A percentile compares a stretch with the other conserved stretches of the same genome.
phyloP scores from a whole-genome alignment of 2,329 filamentous ascomycete species.

The Fusarium proliferatum region DNA sequence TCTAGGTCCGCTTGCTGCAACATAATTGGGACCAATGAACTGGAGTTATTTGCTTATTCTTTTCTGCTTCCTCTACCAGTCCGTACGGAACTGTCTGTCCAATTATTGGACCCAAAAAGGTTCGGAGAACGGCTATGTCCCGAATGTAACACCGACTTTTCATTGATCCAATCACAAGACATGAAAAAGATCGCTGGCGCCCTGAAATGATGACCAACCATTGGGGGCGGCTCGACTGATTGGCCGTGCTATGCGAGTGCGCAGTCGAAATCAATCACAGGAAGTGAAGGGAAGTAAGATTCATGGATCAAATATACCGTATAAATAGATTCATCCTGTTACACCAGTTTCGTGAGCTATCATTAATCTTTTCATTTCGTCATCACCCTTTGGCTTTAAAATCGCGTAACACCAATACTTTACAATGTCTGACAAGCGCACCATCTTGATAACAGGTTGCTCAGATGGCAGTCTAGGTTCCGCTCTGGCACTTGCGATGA shows the following conservation, averaged over 20 bases:
- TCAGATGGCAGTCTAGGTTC: conserved; percentile 49
- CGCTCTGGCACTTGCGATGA: conserved; percentile 46
- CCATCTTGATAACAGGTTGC: conserved; percentile 51
- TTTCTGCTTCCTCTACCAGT: accelerated
- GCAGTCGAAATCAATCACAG: not conserved
- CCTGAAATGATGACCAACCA: not conserved
- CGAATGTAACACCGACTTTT: too few relatives aligned
- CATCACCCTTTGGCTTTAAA: accelerated
- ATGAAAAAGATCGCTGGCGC: not conserved
- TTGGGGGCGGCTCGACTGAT: not conserved
- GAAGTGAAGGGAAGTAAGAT: too few relatives aligned
- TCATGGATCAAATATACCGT: not conserved
- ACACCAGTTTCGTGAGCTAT: not conserved
- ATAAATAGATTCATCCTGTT: not conserved
- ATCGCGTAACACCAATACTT: not conserved
- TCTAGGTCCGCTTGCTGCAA: accelerated
- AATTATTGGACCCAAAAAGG: not conserved
- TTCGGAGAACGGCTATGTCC: not conserved
- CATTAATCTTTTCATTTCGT: not conserved
- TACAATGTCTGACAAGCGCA: conserved; percentile 22
- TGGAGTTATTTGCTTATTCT: accelerated
- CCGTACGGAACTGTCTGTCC: not conserved
- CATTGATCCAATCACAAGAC: not conserved
- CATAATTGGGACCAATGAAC: accelerated
- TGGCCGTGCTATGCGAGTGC: not conserved